Percentiles rank a stretch among this genome's conserved stretches.
These are phyloP conservation scores for Mycena rosella DNA, from an alignment of 768 basidiomycete species.

Conservation along the genomic window DNA sequence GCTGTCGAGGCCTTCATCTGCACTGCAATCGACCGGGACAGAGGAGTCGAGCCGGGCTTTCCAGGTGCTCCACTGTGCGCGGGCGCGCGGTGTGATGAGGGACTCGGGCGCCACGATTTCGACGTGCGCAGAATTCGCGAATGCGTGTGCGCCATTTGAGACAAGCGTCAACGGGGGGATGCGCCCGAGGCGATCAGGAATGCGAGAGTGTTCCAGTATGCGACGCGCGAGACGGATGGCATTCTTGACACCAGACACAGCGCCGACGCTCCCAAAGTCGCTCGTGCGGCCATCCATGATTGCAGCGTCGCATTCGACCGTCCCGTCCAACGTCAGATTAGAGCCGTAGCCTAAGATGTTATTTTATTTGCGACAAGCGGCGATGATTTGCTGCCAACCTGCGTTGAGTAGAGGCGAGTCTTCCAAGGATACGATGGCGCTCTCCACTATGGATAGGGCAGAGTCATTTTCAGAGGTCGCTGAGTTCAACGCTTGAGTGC, in stretches of 20 bases:
- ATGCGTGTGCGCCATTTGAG: conserved; percentile 68
- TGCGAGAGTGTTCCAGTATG: conserved; percentile 66
- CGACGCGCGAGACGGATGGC: conserved; percentile 73
- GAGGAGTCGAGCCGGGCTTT: conserved; percentile 52
- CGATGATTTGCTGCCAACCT: conserved; percentile 52
- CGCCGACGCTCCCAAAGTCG: conserved; percentile 80
- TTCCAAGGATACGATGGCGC: conserved; percentile 71
- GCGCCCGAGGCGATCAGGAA: conserved; percentile 67
- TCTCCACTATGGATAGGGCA: conserved; percentile 52
- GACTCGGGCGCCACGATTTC: conserved; percentile 55
- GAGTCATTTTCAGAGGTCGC: conserved; percentile 29
- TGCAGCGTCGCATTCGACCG: conserved; percentile 86
- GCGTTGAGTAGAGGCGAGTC: conserved; percentile 79
- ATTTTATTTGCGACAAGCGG: not conserved
- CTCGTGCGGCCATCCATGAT: conserved; percentile 65
- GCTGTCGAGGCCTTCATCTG: conserved; percentile 17
- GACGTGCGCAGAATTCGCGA: conserved; percentile 55
- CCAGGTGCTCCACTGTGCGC: conserved; percentile 73
- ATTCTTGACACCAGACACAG: conserved; percentile 80
- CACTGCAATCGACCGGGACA: conserved; percentile 12
- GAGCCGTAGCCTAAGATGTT: conserved; percentile 73
- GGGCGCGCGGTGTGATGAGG: conserved; percentile 65
- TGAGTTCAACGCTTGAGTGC: conserved; percentile 54
- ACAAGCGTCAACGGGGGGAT: conserved; percentile 81
- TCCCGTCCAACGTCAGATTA: conserved; percentile 80